phyloP scores from a whole-genome alignment of 2,329 filamentous ascomycete species.

The Corynespora cassiicola region DNA sequence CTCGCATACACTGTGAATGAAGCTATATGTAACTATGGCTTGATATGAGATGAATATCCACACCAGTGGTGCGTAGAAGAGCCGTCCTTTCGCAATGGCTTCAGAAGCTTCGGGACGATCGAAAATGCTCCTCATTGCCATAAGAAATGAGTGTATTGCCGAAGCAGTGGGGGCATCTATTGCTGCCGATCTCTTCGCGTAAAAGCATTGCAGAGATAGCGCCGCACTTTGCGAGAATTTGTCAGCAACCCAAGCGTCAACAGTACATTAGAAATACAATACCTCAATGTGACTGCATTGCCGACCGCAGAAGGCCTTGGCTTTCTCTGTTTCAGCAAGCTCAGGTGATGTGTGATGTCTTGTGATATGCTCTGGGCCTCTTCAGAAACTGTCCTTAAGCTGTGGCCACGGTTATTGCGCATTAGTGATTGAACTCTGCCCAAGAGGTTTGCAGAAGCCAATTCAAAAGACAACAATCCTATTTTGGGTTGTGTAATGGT shows the following conservation, averaged over 20 bases:
- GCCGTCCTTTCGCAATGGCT: constrained; percentile 11
- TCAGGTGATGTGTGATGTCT: constrained; percentile 6
- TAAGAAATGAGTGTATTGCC: constrained; percentile 9
- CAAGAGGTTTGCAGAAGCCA: constrained; percentile 14
- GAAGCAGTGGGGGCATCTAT: constrained; percentile 4
- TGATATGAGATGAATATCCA: constrained; percentile 16
- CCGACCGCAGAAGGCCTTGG: constrained; percentile 5
- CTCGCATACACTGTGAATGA: constrained; percentile 4
- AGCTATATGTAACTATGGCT: constrained; percentile 7
- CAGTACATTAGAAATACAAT: neutral
- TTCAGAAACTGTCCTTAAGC: constrained; percentile 1
- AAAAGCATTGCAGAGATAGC: constrained; percentile 19
- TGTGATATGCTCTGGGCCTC: constrained; percentile 1
- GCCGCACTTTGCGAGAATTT: constrained; percentile 11
- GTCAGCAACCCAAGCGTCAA: neutral
- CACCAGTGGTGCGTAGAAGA: constrained; percentile 14
- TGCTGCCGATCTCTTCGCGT: constrained; percentile 6
- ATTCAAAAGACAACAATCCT: constrained; percentile 12
- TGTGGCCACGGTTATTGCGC: constrained; percentile 12
- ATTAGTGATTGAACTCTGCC: constrained; percentile 16
- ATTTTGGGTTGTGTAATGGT: constrained; percentile 4
- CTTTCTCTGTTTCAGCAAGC: constrained; percentile 5
- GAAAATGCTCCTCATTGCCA: constrained; percentile 7
- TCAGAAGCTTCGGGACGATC: too few relatives aligned
- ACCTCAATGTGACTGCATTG: constrained; percentile 11